Base-by-base conservation (phyloP, 345 rosid genomes). In the Euphorbia pulcherrima region DNA sequence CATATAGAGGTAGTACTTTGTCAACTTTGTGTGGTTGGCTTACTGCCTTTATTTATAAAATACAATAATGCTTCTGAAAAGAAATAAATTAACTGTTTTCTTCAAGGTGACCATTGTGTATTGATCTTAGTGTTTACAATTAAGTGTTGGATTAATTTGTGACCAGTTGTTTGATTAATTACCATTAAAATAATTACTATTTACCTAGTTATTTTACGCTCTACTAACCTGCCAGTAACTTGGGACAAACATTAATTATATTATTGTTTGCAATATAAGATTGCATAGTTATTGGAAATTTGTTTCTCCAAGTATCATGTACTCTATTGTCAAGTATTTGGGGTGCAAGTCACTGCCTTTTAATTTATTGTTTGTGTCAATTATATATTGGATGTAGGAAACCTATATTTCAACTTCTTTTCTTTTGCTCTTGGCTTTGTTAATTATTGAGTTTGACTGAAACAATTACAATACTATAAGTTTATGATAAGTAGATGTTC, bases 1-100 rank as follows among this genome's bases (percentile, higher is more conserved):
- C 50, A 11, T 57, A 59, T 65, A 24, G 51, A 57, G 70, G 24
- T 64, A 18, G 68, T 29, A 27, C 52, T 47, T 33, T 53, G 29
- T 27, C 28, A 8, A 47, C 64, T 35, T 63, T 44, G 27, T 24
- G n/a, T 28, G 24, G 24, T 50, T 47, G 21, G 28, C 54, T 20
- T 20, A 8, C 39, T 40, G 30, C 68, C 23, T 35, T 64, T 55
- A 27, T 61, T n/a, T 61, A 48, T 65, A 59, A 37, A 23, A 24
- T 41, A 60, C 47, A 46, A 37, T 30, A 46, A 37, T 60, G 55
- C 16, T 54, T 61, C 63, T 54, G 77, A 62, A 67, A 73, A 73
- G 72, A 26, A 68, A n/a, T n/a, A n/a, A n/a, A 50, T 33, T 26
- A 18, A 73, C 48, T 62, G 68, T 65, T 24, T 62, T 62, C 64